These are phyloP conservation scores for Handroanthus guayacan DNA, from an alignment of 257 asterid genomes.

Conservation along the genomic window DNA sequence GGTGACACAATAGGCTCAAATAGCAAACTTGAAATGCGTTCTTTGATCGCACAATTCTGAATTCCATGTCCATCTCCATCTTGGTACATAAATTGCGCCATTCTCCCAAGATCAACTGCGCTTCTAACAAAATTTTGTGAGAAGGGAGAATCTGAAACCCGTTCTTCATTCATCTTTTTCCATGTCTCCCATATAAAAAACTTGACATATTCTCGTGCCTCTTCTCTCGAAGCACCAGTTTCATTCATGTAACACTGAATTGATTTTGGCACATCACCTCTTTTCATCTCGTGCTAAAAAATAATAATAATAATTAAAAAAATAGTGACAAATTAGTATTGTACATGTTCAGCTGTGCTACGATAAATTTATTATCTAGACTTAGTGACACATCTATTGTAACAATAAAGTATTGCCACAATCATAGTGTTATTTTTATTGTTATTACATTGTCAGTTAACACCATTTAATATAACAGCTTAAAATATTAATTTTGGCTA, in stretches of 20 bases:
- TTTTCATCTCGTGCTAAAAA: conserved; percentile 27
- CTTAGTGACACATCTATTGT: too few species aligned
- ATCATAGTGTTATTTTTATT: too few species aligned
- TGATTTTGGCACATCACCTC: conserved; percentile 32
- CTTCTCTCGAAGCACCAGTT: conserved; percentile 32
- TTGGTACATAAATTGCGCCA: conserved; percentile 50
- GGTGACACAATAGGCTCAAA: conserved; percentile 37
- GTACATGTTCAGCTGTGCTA: too few species aligned
- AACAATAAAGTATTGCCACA: too few species aligned
- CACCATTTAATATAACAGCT: too few species aligned
- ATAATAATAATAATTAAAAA: too few species aligned
- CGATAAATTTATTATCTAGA: too few species aligned
- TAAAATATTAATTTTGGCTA: too few species aligned
- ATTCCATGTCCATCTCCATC: conserved; percentile 54
- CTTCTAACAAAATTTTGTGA: conserved; percentile 22
- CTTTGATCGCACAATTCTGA: conserved; percentile 28
- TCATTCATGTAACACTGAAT: conserved; percentile 48
- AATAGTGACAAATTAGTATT: too few species aligned
- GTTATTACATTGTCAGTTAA: too few species aligned
- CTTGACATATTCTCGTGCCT: conserved; percentile 5
- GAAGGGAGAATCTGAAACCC: conserved; percentile 12
- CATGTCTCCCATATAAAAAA: conserved; percentile 27
- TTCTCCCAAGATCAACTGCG: conserved; percentile 47
- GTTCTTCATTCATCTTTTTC: conserved; percentile 42
- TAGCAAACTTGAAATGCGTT: conserved; percentile 27